Evolutionary conservation across 495 filamentous ascomycete genomes (phyloP), one percentile per base, ranked within the genome.

Genomic region (Pyrenula massariospora): DNA sequence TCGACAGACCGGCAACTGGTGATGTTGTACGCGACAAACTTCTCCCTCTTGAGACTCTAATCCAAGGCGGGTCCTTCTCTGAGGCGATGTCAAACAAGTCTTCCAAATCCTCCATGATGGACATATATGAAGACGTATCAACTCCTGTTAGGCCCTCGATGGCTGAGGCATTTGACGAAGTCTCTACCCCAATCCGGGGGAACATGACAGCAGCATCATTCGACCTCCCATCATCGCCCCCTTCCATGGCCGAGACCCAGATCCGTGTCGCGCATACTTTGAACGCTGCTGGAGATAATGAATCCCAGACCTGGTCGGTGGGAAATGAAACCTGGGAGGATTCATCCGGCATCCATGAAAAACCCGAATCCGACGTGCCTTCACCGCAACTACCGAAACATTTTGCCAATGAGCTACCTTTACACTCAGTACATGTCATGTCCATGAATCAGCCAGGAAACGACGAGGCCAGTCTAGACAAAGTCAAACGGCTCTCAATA

Each of bases 1-100:
- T 96, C 71, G 83, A 95, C 68, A 83, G 88, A 54, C 83, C 83
- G 15, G 82, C 80, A 24, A 78, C 85, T 3, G 64, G 75, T 3
- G 68, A 74, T 49, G 69, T 79, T 59, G 73, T 62, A 31, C 82
- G 79, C 59, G 73, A 78, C 47, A 85, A 82, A 66, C 66, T 84
- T 47, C 63, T 78, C 42, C 80, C 79, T 10, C 75, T 87, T 22
- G 77, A 82, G 52, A 69, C 77, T 58, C 63, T 79, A 3, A 59
- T 77, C 2, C 65, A 68, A 23, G 68, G 73, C 49, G 72, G 72
- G 19, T 74, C 71, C 23, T 77, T 79, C 54, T 63, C 55, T 19
- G 59, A 63, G 10, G 66, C 57, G 24, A 22, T 56, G 1, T 53
- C 68, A 25, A 66, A 70, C 50, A 63, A 63, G n/a, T 62, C 68